Conservation (phyloP, 2,329 filamentous ascomycete genomes). For the Coniochaeta ligniaria region DNA sequence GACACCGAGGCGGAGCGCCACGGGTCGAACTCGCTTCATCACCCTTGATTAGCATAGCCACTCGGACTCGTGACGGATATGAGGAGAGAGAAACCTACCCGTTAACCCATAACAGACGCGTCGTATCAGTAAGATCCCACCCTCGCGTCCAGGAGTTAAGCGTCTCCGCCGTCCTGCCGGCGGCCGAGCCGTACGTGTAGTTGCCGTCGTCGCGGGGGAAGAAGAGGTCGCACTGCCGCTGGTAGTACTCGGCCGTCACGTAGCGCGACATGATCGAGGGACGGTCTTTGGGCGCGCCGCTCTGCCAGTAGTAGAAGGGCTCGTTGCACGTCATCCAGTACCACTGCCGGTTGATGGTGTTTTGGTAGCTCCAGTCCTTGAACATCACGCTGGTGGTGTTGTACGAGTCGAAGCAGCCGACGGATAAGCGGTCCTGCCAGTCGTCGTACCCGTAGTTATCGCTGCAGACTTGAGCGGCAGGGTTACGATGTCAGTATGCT, state of each 20-base stretch:
- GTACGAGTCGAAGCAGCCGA: constrained; percentile 47
- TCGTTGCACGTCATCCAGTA: constrained; percentile 57
- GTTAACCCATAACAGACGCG: constrained; percentile 50
- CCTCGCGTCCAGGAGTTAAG: constrained; percentile 49
- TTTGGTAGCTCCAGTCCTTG: constrained; percentile 39
- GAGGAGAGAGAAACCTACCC: constrained; percentile 25
- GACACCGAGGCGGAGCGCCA: constrained; percentile 49
- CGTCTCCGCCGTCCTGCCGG: constrained; percentile 35
- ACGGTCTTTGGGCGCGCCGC: constrained; percentile 36
- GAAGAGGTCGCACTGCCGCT: constrained; percentile 45
- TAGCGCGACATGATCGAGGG: constrained; percentile 45
- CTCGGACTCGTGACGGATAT: neutral
- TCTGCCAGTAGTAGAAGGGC: constrained; percentile 51
- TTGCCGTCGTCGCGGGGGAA: constrained; percentile 42
- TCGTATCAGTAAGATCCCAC: constrained; percentile 43
- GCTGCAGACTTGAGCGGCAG: constrained; percentile 27
- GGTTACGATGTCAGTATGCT: neutral
- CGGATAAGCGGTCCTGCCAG: constrained; percentile 30
- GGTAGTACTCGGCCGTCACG: constrained; percentile 42
- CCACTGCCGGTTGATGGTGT: constrained; percentile 45
- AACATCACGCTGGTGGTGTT: constrained; percentile 40
- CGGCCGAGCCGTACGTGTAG: constrained; percentile 39
- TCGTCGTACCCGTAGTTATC: constrained; percentile 36
- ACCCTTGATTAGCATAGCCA: neutral
- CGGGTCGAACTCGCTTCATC: constrained; percentile 43